Evolutionary conservation across 176 grass and related monocot species (phyloP).

Genomic region (Hordeum vulgare): MorexV3_pseudomolecules_assembly NC_058522.1:442257737-442258236

Average conservation of each 20-base stretch:
- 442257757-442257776: neutral
- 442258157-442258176: neutral
- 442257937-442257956: neutral
- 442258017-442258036: neutral
- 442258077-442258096: constrained; percentile 9
- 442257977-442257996: neutral
- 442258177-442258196: neutral
- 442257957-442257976: neutral
- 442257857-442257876: neutral
- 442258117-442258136: constrained; percentile 19
- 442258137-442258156: constrained; percentile 15
- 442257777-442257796: neutral
- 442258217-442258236: neutral
- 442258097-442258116: constrained; percentile 1
- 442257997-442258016: neutral
- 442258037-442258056: neutral
- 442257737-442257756: neutral
- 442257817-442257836: neutral
- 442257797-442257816: neutral
- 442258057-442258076: neutral
- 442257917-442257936: neutral
- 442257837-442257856: neutral
- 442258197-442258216: neutral
- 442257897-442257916: neutral
- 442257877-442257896: neutral